phyloP scores from a whole-genome alignment of 140 eudicot species.

The Flaveria floridana region DNA sequence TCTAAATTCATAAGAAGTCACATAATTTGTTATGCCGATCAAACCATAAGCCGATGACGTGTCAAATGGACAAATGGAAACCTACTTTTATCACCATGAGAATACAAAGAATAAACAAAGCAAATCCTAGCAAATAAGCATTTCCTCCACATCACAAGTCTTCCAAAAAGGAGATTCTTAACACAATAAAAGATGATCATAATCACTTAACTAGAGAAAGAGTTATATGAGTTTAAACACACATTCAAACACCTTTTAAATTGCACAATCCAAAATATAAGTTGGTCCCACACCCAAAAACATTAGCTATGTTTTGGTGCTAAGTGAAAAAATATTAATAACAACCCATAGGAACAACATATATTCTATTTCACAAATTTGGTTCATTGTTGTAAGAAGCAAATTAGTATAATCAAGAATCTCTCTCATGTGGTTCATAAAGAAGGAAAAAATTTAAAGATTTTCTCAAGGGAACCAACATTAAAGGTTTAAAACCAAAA shows the following conservation, averaged over 20 bases:
- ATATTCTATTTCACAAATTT: conserved; percentile 12
- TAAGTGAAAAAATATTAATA: conserved; percentile 19
- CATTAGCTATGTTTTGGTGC: conserved; percentile 1
- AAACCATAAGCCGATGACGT: background rate
- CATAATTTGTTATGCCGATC: conserved; percentile 12
- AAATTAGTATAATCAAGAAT: conserved; percentile 23
- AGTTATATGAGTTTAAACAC: background rate
- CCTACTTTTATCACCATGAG: background rate
- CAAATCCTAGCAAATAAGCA: too few relatives aligned
- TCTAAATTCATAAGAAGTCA: conserved; percentile 6
- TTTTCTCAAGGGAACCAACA: conserved; percentile 25
- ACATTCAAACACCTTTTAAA: background rate
- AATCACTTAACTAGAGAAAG: background rate
- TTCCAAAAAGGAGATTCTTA: background rate
- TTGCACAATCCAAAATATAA: conserved; percentile 16
- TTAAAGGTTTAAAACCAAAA: conserved; percentile 31
- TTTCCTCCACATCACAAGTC: too few relatives aligned
- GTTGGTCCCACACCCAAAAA: conserved; percentile 13
- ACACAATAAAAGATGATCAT: conserved; percentile 5
- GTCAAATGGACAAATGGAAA: background rate
- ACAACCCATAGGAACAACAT: conserved; percentile 8
- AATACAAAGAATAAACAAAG: conserved; percentile 9
- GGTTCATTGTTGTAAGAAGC: conserved; percentile 15
- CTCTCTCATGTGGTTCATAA: conserved; percentile 24
- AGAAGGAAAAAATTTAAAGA: conserved; percentile 30